Evolutionary conservation across 2,329 filamentous ascomycete genomes (phyloP).

Genomic region (Colletotrichum sp.): DNA sequence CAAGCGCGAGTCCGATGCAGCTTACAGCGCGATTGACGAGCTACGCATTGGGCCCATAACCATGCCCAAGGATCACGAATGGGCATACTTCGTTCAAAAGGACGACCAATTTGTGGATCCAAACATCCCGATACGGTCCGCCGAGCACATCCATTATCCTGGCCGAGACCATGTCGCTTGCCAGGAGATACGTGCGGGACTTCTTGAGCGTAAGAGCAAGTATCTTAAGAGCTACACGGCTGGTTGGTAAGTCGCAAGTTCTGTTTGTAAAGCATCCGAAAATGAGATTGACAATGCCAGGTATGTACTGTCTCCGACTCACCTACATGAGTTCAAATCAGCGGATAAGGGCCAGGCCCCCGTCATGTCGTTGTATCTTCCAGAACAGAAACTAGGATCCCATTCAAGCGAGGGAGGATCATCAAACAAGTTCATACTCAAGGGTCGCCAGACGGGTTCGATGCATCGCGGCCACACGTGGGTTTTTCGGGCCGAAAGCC

Average conservation of each 20-base stretch:
- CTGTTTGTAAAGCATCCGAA: background rate
- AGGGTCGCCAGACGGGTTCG: constrained; percentile 89
- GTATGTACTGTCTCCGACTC: constrained; percentile 95
- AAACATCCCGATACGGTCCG: constrained; percentile 74
- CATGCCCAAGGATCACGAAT: constrained; percentile 96
- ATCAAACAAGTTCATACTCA: constrained; percentile 97
- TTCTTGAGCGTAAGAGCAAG: constrained; percentile 97
- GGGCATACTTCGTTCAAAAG: constrained; percentile 79
- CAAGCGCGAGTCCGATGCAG: constrained; percentile 86
- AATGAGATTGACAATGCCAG: constrained; percentile 44
- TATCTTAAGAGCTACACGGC: constrained; percentile 97
- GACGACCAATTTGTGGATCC: constrained; percentile 91
- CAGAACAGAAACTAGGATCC: constrained; percentile 93
- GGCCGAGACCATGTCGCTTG: constrained; percentile 84
- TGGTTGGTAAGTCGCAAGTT: constrained; percentile 73
- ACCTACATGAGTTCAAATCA: constrained; percentile 99
- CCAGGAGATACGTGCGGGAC: constrained; percentile 85
- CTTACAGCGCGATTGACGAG: constrained; percentile 78
- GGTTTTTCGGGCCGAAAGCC: constrained; percentile 73
- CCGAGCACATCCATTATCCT: constrained; percentile 88
- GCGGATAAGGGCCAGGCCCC: constrained; percentile 90
- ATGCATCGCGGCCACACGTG: constrained; percentile 85
- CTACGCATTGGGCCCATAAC: constrained; percentile 83
- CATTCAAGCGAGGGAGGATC: constrained; percentile 83
- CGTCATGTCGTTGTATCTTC: constrained; percentile 94